phyloP scores from a whole-genome alignment of 768 basidiomycete genomes.

The Bullera alba region DNA sequence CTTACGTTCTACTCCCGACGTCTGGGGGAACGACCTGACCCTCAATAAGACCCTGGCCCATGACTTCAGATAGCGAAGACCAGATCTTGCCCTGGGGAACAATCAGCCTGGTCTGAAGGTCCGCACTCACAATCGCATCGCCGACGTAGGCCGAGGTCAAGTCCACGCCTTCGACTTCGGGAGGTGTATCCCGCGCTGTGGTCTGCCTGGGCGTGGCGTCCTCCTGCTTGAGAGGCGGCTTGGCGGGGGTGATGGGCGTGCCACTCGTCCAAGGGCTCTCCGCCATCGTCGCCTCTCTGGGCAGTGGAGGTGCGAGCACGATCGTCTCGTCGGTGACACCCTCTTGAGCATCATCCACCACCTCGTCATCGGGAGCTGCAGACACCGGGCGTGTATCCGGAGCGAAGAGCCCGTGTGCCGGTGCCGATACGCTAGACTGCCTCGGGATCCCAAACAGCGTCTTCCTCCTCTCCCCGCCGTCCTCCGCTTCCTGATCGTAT shows the following conservation, averaged over 20 bases:
- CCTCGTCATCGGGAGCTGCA: neutral
- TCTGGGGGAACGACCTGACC: constrained; percentile 1
- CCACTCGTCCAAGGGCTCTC: neutral
- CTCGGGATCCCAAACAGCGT: neutral
- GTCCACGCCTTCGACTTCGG: constrained; percentile 10
- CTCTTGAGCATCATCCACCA: neutral
- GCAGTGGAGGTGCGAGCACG: neutral
- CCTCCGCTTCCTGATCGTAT: neutral
- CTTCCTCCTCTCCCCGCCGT: neutral
- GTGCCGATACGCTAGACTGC: neutral
- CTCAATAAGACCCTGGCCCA: constrained; percentile 18
- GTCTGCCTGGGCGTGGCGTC: neutral
- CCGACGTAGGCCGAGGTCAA: constrained; percentile 7
- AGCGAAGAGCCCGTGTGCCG: neutral
- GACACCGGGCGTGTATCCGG: neutral
- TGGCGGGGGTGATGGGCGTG: neutral
- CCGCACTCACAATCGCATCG: constrained; percentile 13
- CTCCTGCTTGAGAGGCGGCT: neutral
- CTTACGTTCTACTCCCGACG: constrained; percentile 15
- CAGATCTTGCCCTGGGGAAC: constrained; percentile 18
- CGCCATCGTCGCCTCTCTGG: neutral
- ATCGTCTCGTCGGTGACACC: constrained; percentile 2
- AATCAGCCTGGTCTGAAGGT: neutral
- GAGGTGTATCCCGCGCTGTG: too few relatives aligned
- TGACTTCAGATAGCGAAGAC: constrained; percentile 19